These are phyloP conservation scores for Collybia sordida DNA, from an alignment of 768 basidiomycete species.

Conservation along the genomic window DNA sequence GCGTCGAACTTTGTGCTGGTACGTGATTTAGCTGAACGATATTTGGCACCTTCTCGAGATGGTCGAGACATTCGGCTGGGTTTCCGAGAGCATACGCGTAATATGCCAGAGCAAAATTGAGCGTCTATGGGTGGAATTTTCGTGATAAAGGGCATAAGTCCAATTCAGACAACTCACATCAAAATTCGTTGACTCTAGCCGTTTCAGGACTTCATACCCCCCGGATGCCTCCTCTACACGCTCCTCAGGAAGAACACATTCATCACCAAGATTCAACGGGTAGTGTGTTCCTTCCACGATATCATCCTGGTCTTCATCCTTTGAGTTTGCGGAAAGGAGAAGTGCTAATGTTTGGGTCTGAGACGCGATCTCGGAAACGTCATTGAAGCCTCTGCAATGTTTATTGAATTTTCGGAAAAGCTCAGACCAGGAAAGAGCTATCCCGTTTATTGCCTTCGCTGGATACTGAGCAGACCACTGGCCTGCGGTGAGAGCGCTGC, in stretches of 20 bases:
- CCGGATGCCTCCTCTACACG: constrained; percentile 54
- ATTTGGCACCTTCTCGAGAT: constrained; percentile 56
- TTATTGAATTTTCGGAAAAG: constrained; percentile 87
- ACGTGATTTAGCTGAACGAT: constrained; percentile 55
- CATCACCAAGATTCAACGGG: constrained; percentile 48
- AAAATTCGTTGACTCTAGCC: constrained; percentile 45
- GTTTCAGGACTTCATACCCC: constrained; percentile 56
- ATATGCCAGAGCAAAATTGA: constrained; percentile 71
- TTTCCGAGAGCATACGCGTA: constrained; percentile 76
- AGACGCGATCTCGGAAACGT: constrained; percentile 64
- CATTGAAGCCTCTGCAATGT: constrained; percentile 63
- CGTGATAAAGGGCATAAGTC: background rate
- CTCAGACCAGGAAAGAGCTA: constrained; percentile 67
- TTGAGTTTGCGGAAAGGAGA: constrained; percentile 46
- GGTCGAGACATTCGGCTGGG: constrained; percentile 59
- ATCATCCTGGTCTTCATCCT: constrained; percentile 59
- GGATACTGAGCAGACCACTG: constrained; percentile 66
- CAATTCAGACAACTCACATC: constrained; percentile 47
- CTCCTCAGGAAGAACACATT: constrained; percentile 57
- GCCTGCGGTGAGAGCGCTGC: constrained; percentile 68
- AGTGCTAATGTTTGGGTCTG: constrained; percentile 66
- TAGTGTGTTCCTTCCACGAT: constrained; percentile 28
- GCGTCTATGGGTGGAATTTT: constrained; percentile 46
- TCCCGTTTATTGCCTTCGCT: constrained; percentile 57
- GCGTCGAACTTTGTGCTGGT: constrained; percentile 39